A percentile compares a stretch with the other conserved stretches of the same genome.
These are phyloP conservation scores for Aphanomyces astaci DNA, from an alignment of 352 stramenopile species.

Conservation along the genomic window DNA sequence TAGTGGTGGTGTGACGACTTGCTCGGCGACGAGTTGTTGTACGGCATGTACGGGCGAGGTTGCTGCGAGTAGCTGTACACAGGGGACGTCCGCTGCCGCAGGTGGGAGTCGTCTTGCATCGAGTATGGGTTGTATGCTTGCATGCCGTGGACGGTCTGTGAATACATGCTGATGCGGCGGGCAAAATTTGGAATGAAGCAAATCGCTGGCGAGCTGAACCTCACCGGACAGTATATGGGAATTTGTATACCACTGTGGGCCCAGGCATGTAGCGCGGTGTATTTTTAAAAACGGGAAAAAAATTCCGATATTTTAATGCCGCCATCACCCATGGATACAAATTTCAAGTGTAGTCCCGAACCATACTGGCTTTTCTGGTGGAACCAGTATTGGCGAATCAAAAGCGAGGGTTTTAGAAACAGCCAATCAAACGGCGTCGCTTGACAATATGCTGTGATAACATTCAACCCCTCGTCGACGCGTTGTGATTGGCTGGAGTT, in stretches of 20 bases:
- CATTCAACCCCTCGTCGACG: neutral
- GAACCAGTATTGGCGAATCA: neutral
- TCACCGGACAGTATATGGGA: neutral
- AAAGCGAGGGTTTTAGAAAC: neutral
- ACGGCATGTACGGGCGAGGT: slow-evolving; percentile 20
- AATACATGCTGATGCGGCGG: slow-evolving; percentile 9
- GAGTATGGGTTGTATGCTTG: slow-evolving; percentile 21
- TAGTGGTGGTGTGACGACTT: slow-evolving; percentile 15
- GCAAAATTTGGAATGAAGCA: slow-evolving; percentile 18
- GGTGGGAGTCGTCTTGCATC: slow-evolving; percentile 22
- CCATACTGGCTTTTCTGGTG: neutral
- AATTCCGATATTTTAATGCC: neutral
- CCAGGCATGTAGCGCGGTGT: neutral
- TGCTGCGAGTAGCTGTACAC: slow-evolving; percentile 21
- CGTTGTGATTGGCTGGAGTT: neutral
- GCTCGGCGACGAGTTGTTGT: slow-evolving; percentile 7
- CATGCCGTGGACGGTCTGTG: slow-evolving; percentile 21
- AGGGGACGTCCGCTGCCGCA: slow-evolving; percentile 15
- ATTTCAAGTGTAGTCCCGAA: neutral
- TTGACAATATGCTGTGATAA: neutral
- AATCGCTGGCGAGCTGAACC: slow-evolving; percentile 3
- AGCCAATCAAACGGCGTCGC: neutral
- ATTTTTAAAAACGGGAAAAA: neutral
- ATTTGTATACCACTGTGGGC: slow-evolving; percentile 1
- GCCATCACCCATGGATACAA: neutral